phyloP scores from a whole-genome alignment of 768 basidiomycete genomes.

The Sporobolomyces pararoseus region DNA sequence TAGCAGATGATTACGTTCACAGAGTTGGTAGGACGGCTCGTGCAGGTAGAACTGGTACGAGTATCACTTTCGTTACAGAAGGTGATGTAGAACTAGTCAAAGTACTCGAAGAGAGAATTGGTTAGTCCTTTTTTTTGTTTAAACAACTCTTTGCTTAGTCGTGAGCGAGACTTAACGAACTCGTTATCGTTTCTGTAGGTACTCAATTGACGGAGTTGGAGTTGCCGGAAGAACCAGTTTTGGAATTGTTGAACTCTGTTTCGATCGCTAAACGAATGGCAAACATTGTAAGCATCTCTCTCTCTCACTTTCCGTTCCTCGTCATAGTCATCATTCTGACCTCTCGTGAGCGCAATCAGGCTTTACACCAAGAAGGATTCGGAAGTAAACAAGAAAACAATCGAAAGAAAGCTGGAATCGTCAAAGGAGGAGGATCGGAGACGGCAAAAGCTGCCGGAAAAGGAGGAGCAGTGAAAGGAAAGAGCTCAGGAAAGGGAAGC shows the following conservation, averaged over 20 bases:
- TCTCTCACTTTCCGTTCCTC: neutral
- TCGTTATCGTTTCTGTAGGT: too few species aligned
- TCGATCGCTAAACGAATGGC: slow-evolving; percentile 88
- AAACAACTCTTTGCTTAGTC: too few species aligned
- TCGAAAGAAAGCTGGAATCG: slow-evolving; percentile 46
- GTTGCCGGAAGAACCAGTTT: slow-evolving; percentile 72
- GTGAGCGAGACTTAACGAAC: too few species aligned
- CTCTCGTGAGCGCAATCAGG: slow-evolving; percentile 53
- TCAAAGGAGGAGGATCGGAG: neutral
- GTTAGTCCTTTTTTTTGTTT: slow-evolving; percentile 51
- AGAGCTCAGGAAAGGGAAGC: neutral
- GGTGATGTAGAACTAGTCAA: slow-evolving; percentile 78
- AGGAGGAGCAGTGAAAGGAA: neutral
- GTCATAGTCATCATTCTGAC: neutral
- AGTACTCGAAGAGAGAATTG: slow-evolving; percentile 77
- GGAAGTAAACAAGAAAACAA: slow-evolving; percentile 83
- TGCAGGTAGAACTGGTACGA: slow-evolving; percentile 82
- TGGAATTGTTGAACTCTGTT: slow-evolving; percentile 81
- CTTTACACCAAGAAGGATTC: slow-evolving; percentile 78
- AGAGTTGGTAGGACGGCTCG: slow-evolving; percentile 95
- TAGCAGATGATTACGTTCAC: slow-evolving; percentile 88
- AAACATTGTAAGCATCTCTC: slow-evolving; percentile 66
- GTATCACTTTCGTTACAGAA: slow-evolving; percentile 92
- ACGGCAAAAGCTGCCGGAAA: slow-evolving; percentile 10
- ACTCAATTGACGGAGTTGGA: slow-evolving; percentile 69